These are phyloP conservation scores for Sugiyamaella japonica DNA, from an alignment of 1,139 yeast species.

Conservation along the genomic window DNA sequence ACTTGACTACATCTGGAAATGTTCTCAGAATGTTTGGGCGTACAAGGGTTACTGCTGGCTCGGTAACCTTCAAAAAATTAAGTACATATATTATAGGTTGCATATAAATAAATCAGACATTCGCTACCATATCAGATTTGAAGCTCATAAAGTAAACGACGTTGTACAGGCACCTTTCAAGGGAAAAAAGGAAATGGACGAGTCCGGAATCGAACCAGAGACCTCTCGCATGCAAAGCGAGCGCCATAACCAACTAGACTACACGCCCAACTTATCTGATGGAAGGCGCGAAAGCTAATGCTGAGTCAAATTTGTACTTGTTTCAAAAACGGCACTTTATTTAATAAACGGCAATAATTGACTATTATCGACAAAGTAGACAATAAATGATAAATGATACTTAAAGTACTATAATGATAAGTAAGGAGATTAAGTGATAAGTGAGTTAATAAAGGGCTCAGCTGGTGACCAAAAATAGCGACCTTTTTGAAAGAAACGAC, in stretches of 20 bases:
- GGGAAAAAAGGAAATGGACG: slow-evolving; percentile 23
- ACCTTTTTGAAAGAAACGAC: no score
- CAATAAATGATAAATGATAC: not conserved
- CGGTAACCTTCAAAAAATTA: slow-evolving; percentile 5
- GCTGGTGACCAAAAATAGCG: no score
- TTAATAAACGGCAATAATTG: not conserved
- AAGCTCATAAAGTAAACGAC: no score
- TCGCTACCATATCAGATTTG: not conserved
- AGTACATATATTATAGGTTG: not conserved
- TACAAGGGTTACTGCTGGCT: slow-evolving; percentile 10
- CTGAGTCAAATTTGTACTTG: no score
- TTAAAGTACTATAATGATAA: no score
- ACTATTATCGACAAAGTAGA: not conserved
- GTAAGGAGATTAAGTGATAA: no score
- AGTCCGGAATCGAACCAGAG: slow-evolving; percentile 32
- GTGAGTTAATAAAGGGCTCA: no score
- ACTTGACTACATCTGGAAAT: not conserved
- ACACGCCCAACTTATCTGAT: slow-evolving; percentile 23
- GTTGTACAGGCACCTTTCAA: not conserved
- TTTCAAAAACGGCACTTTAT: not conserved
- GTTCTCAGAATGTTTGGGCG: not conserved
- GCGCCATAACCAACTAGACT: slow-evolving; percentile 33
- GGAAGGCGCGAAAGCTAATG: no score
- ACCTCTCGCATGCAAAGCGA: slow-evolving; percentile 30
- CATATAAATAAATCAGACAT: not conserved